Conservation (phyloP, 768 basidiomycete genomes). For the Porphyrellus cyaneotinctus region DNA sequence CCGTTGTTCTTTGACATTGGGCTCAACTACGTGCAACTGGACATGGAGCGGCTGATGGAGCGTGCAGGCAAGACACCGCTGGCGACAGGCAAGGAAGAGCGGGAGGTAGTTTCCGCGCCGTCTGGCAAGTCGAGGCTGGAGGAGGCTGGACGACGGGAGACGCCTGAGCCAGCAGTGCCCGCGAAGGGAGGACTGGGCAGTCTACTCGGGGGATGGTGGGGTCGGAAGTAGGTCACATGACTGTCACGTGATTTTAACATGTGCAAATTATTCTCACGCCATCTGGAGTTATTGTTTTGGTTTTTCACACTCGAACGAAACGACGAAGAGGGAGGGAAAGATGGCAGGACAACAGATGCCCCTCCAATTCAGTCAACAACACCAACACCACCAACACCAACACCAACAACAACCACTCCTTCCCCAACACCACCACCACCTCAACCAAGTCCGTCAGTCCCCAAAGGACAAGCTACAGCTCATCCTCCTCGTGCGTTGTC, state of each 20-base stretch:
- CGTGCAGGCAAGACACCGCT: slow-evolving; percentile 58
- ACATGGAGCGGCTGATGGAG: slow-evolving; percentile 71
- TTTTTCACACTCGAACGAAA: slow-evolving; percentile 15
- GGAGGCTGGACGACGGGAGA: slow-evolving; percentile 42
- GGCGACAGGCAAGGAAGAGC: slow-evolving; percentile 14
- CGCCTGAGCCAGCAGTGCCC: slow-evolving; percentile 46
- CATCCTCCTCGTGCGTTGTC: slow-evolving; percentile 15
- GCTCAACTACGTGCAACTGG: slow-evolving; percentile 84
- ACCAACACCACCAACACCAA: background rate
- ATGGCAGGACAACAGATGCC: slow-evolving; percentile 26
- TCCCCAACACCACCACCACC: background rate
- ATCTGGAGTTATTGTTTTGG: slow-evolving; percentile 8
- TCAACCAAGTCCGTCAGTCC: slow-evolving; percentile 5
- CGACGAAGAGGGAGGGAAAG: slow-evolving; percentile 6
- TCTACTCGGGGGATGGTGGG: slow-evolving; percentile 85
- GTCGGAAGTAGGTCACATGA: slow-evolving; percentile 30
- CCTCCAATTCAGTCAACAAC: slow-evolving; percentile 24
- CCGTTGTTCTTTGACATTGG: slow-evolving; percentile 93
- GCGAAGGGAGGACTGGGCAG: slow-evolving; percentile 55
- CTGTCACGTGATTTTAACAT: slow-evolving; percentile 15
- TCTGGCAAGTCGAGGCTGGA: slow-evolving; percentile 53
- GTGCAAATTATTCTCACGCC: slow-evolving; percentile 17
- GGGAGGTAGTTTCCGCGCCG: slow-evolving; percentile 14
- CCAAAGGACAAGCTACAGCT: slow-evolving; percentile 27
- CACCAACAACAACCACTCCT: slow-evolving; percentile 6